Conservation (phyloP, 495 filamentous ascomycete species). For the Bryoglossum gracile region DNA sequence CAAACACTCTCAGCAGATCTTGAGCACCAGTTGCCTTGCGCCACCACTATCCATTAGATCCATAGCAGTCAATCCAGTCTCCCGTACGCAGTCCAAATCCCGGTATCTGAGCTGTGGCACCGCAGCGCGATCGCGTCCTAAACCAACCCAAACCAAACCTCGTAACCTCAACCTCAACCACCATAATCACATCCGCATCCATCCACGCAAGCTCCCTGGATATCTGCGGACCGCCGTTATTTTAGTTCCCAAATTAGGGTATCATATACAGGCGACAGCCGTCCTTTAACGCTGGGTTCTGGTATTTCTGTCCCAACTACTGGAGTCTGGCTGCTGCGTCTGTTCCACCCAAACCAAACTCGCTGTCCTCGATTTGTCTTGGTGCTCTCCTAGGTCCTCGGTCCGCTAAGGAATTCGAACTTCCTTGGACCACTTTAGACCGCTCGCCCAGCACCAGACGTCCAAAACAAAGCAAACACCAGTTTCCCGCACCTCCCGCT, state of each 20-base stretch:
- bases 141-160: neutral
- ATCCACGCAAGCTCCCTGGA: neutral
- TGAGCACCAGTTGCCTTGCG: too few relatives aligned
- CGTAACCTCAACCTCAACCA: neutral
- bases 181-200: neutral
- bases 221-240: too few relatives aligned
- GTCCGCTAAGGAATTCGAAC: conserved; percentile 9
- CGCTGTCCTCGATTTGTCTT: neutral
- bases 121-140: too few relatives aligned
- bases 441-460: neutral
- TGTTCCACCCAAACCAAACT: neutral
- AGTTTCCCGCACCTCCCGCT: neutral
- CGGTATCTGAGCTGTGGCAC: too few relatives aligned
- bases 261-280: too few relatives aligned
- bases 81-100: too few relatives aligned
- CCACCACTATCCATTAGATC: too few relatives aligned
- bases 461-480: conserved; percentile 2
- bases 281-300: neutral
- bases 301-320: too few relatives aligned
- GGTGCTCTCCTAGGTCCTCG: neutral
- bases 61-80: neutral
- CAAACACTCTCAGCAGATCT: neutral
- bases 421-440: neutral
- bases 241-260: too few relatives aligned
- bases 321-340: neutral